Conservation (phyloP, 805 yeast species). For the Candida broadrunensis region DNA sequence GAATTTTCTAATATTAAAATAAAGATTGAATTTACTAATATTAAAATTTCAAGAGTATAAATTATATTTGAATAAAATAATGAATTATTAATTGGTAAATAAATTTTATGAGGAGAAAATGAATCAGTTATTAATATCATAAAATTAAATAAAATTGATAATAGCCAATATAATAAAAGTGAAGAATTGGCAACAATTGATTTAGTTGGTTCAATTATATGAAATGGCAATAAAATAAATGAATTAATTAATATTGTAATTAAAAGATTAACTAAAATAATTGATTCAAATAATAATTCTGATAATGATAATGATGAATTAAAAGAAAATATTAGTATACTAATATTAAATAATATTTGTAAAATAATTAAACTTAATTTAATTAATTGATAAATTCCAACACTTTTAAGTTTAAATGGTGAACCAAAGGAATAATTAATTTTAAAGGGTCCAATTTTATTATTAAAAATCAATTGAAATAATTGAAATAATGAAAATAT, state of each 20-base stretch:
- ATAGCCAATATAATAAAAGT: constrained; percentile 38
- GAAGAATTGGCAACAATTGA: constrained; percentile 34
- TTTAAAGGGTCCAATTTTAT: constrained; percentile 3
- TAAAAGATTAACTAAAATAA: not conserved
- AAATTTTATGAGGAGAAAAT: constrained; percentile 13
- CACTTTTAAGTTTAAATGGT: constrained; percentile 3
- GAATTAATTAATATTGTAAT: not conserved
- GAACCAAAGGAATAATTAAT: constrained; percentile 3
- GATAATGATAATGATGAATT: too few relatives aligned
- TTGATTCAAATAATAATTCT: too few relatives aligned
- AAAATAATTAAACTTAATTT: constrained; percentile 2
- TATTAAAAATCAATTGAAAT: constrained; percentile 16
- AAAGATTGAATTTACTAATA: constrained; percentile 11
- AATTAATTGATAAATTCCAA: constrained; percentile 4
- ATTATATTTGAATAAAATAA: too few relatives aligned
- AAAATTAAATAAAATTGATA: not conserved
- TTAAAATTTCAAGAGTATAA: constrained; percentile 9
- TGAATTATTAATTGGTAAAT: constrained; percentile 3
- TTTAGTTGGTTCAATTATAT: constrained; percentile 40
- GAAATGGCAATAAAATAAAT: constrained; percentile 38
- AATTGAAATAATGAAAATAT: not conserved
- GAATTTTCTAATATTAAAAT: constrained; percentile 12
- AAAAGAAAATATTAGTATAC: constrained; percentile 6
- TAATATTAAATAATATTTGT: not conserved
- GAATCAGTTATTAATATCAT: constrained; percentile 7